These are phyloP conservation scores for Phaseolus coccineus DNA, from an alignment of 331 rosid genomes.

Conservation along the genomic window DNA sequence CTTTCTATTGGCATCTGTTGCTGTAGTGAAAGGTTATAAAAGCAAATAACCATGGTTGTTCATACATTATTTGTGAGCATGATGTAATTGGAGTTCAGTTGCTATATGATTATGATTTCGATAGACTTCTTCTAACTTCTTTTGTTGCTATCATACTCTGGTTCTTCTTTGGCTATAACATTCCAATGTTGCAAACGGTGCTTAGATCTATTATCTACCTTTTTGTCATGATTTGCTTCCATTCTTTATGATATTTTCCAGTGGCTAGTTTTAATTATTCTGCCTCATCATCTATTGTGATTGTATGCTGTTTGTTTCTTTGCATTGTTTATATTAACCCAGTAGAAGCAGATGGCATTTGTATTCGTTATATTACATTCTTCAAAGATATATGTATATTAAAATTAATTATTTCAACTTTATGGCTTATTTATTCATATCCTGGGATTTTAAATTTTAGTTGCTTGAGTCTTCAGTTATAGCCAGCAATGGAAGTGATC, in stretches of 20 bases:
- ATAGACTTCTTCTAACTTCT: neutral
- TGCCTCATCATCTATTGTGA: neutral
- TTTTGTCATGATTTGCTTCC: neutral
- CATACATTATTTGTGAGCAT: neutral
- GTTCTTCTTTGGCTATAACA: neutral
- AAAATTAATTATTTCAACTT: neutral
- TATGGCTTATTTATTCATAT: neutral
- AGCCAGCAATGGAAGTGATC: neutral
- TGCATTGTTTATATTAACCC: neutral
- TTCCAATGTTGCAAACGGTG: neutral
- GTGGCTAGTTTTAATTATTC: neutral
- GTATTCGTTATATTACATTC: slow-evolving; percentile 9
- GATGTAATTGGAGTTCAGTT: neutral
- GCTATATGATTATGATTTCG: neutral
- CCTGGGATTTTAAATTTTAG: neutral
- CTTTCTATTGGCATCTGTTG: too few relatives aligned
- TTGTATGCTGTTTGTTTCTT: neutral
- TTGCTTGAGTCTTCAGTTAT: neutral
- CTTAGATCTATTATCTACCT: neutral
- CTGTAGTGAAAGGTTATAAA: too few relatives aligned
- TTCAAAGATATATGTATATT: neutral
- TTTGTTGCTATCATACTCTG: neutral
- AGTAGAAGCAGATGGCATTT: neutral
- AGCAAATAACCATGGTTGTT: neutral
- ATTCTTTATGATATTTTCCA: neutral